Evolutionary conservation across 140 eudicot genomes (phyloP), one percentile per base, ranked within the genome.

Genomic region (Senecio squalidus): DNA sequence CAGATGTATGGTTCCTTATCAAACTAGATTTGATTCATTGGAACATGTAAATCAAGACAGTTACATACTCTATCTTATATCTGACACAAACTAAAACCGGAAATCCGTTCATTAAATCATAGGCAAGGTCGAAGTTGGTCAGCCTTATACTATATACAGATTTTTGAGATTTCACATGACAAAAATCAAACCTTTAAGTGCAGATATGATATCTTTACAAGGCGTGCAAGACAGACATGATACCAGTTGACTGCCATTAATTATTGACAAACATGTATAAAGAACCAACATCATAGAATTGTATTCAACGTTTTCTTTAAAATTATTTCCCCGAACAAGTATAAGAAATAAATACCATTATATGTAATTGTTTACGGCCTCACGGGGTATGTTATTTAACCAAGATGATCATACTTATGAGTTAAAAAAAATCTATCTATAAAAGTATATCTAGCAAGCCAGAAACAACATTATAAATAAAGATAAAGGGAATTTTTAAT

Each of bases 221-320:
- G 64, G 69, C 76, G 48, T 70, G 76, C 58, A 61, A 41, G 38
- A 34, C 50, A 61, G 38, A 70, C 52, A 61, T 70, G 70, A 70
- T 43, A 70, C 56, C 49, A 39, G 60, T 50, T 70, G 16, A 53
- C 52, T 31, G 17, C 13, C 53, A 41, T 39, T 53, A 13, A 2
- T 27, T 27, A 33, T 28, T 31, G 46, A 16, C 47, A 53, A 66
- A 20, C 45, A 52, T 6, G 26, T 26, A 33, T 8, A 68, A 34
- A 47, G 29, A 67, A 52, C 10, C 45, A 45, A 28, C 44, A 26
- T 61, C 10, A 44, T 17, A 10, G 21, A 9, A 20, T 1, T 21
- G 17, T 30, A 16, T 5, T 45, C 28, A 24, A 62, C 20, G 36
- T 62, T 46, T 47, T 62, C 13, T 4, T 18, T 6, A 0, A 2